Conservation (phyloP, 148 eudicot species). For the Chenopodium berlandieri region DNA sequence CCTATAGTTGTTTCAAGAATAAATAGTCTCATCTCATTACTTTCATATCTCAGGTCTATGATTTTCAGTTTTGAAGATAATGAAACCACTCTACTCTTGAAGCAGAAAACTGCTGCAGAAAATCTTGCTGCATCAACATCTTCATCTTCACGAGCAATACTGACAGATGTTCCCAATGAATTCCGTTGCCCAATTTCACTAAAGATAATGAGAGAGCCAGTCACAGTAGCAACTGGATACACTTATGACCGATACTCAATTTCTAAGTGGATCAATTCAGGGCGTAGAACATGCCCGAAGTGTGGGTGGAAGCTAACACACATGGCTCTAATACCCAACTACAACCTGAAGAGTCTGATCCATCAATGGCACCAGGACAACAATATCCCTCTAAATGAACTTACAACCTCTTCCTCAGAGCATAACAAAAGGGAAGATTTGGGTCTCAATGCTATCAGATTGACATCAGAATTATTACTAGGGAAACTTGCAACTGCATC, state of each 20-base stretch:
- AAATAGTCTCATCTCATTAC: conserved; percentile 45
- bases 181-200: conserved; percentile 67
- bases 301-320: conserved; percentile 55
- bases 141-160: conserved; percentile 26
- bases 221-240: conserved; percentile 61
- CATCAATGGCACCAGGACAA: conserved; percentile 59
- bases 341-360: conserved; percentile 48
- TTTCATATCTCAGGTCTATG: conserved; percentile 40
- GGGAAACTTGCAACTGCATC: conserved; percentile 59
- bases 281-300: conserved; percentile 63
- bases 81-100: conserved; percentile 13
- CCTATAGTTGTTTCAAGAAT: conserved; percentile 51
- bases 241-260: conserved; percentile 59
- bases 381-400: conserved; percentile 27
- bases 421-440: conserved; percentile 31
- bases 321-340: conserved; percentile 59
- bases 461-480: conserved; percentile 52
- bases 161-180: conserved; percentile 47
- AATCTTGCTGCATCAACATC: conserved; percentile 22
- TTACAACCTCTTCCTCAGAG: conserved; percentile 33
- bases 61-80: conserved; percentile 26
- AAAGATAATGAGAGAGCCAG: conserved; percentile 64
- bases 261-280: conserved; percentile 57
- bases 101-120: conserved; percentile 22
- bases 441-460: conserved; percentile 37